A percentile compares a stretch with the other conserved stretches of the same genome.
Conservation (phyloP, 257 asterid genomes). For the Nemophila menziesii region DNA sequence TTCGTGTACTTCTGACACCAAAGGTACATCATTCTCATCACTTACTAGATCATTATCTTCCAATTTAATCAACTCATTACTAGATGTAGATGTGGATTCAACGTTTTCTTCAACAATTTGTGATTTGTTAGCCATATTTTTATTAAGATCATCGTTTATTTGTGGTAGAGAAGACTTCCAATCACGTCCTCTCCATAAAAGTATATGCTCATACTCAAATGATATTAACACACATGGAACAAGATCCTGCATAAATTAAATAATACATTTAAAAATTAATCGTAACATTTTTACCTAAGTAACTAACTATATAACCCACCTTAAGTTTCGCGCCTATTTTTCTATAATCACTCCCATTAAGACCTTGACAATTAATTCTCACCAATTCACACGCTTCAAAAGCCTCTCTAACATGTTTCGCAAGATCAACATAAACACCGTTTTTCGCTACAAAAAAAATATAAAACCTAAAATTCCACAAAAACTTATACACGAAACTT, state of each 20-base stretch:
- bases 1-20: constrained; percentile 9
- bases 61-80: constrained; percentile 11
- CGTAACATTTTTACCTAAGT: too few species aligned
- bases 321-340: constrained; percentile 90
- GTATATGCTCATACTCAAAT: constrained; percentile 74
- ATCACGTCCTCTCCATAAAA: constrained; percentile 73
- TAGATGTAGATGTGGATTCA: constrained; percentile 17
- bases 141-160: constrained; percentile 19
- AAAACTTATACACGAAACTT: constrained; percentile 5
- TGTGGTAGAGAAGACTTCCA: constrained; percentile 55
- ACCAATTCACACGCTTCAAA: constrained; percentile 90
- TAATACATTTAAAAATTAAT: neutral
- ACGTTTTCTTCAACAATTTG: constrained; percentile 10
- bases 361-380: constrained; percentile 74
- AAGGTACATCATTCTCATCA: constrained; percentile 4
- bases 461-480: constrained; percentile 14
- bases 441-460: constrained; percentile 76
- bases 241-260: constrained; percentile 61
- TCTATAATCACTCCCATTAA: constrained; percentile 71
- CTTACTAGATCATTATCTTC: constrained; percentile 12
- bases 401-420: constrained; percentile 66
- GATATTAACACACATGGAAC: constrained; percentile 87
- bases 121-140: constrained; percentile 9
- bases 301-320: constrained; percentile 24
- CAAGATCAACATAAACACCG: constrained; percentile 71